Base-by-base conservation (phyloP, 148 eudicot genomes). In the Nyssa sinensis region DNA sequence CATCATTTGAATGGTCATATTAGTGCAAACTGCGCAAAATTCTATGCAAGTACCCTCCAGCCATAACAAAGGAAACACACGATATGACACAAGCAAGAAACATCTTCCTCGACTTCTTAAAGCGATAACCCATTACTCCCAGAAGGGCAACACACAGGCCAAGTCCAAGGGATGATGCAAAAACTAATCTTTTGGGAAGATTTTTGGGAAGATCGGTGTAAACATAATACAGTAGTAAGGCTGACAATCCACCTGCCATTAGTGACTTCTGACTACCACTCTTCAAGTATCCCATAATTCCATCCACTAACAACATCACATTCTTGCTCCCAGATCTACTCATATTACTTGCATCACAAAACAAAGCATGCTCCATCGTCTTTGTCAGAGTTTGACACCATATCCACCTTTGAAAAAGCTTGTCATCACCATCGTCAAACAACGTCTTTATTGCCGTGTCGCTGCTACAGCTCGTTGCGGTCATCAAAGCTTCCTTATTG, bases 31-130 rank as follows among this genome's bases (percentile, higher is more conserved):
- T 80, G 70, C 89, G 91, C 84, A 87, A 69, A 30, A 94, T 85
- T 6, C 97, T 97, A 61, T 94, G 95, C 61, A 87, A 47, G 73
- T 94, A 94, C 13, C 95, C 95, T n/a, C 89, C 92, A 29, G 81
- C 86, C 98, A 94, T 94, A 24, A 92, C 80, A 33, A 94, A 84
- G 11, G 98, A 94, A 64, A 84, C 91, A 17, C 87, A 41, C 17
- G 98, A 87, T 60, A 94, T 92, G 17, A 94, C 83, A 67, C 97
- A 97, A 69, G 98, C 97, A 7, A 97, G 98, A 80, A 94, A 94
- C 34, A 92, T 72, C 84, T 94, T 92, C 28, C 93, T 88, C 0
- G 98, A 90, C 33, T 79, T 90, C 88, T 84, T 86, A 80, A 87
- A 94, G 29, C 97, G 86, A 25, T 88, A 75, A 5, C 95, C 97